Evolutionary conservation across 106 monocot genomes (phyloP).

Genomic region (Dendrobium chrysotoxum): DNA sequence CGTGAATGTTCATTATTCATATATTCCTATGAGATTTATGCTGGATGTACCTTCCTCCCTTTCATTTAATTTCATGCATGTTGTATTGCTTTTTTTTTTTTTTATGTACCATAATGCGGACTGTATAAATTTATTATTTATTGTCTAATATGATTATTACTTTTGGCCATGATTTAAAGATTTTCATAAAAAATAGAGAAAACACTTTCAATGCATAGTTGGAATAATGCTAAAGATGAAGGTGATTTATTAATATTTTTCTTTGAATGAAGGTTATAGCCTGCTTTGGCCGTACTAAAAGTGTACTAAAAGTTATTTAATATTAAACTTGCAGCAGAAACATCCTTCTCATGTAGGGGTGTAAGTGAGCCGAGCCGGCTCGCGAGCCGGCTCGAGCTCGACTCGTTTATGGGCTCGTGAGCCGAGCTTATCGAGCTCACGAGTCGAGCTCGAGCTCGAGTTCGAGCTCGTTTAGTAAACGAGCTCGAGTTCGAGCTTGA

Average conservation of each 20-base stretch:
- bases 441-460: too few species aligned
- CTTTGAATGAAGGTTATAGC: neutral
- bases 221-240: neutral
- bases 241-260: neutral
- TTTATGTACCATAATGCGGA: neutral
- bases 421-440: too few species aligned
- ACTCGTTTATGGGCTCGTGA: too few species aligned
- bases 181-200: too few species aligned
- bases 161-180: neutral
- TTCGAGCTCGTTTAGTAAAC: too few species aligned
- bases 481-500: too few species aligned
- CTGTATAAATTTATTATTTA: neutral
- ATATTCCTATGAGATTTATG: neutral
- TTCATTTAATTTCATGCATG: neutral
- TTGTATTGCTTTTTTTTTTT: neutral
- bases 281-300: too few species aligned
- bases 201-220: too few species aligned
- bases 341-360: constrained; percentile 78
- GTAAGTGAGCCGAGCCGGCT: too few species aligned
- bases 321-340: constrained; percentile 48
- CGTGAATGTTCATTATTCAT: neutral
- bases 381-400: too few species aligned
- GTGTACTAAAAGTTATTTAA: neutral
- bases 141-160: neutral
- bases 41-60: neutral